Base-by-base conservation (phyloP, 2,329 filamentous ascomycete genomes). In the Pyrenochaeta sp. region DNA sequence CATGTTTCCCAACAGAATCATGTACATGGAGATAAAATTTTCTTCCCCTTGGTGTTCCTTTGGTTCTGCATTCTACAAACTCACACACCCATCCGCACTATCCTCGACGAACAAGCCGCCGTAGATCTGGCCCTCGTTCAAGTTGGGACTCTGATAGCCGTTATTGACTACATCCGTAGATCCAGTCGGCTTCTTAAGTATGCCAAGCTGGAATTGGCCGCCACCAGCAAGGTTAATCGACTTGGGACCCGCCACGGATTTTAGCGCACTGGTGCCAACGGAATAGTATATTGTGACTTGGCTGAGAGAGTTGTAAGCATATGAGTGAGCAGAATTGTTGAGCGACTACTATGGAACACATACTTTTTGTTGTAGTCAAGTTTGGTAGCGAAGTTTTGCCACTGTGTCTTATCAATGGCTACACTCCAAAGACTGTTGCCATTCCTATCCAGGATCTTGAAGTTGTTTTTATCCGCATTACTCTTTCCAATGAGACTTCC, bases 381-480 rank as follows among this genome's bases (percentile, higher is more conserved):
- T 18, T 79, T 82, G 29, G 87, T 49, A 7, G 80, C 86, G 76
- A 87, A 88, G 76, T 88, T 88, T 68, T 87, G 83, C 79, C 85
- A 87, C 17, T 79, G 74, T 12, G 70, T 78, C 30, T 74, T 66
- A n/a, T 78, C 75, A 48, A 87, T 86, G 2, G 79, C 76, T 0
- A 80, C 78, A 21, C 75, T 78, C 68, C 82, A 87, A 5, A 88
- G 72, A 35, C 58, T 58, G 54, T 68, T 66, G 47, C 67, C 67
- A 15, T 65, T 71, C 5, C 73, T 66, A 42, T 75, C 71, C 7
- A 76, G 55, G 31, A 77, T 65, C 62, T 80, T 77, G 55, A 78
- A 77, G 50, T 71, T 73, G 44, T 77, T 75, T 65, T 80, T 81
- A 58, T 81, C 78, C 5, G 61, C 54, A 12, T 56, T 58, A 59